These are phyloP conservation scores for Trypanosoma boissoni DNA, from an alignment of 208 protist genomes.

Conservation along the genomic window DNA sequence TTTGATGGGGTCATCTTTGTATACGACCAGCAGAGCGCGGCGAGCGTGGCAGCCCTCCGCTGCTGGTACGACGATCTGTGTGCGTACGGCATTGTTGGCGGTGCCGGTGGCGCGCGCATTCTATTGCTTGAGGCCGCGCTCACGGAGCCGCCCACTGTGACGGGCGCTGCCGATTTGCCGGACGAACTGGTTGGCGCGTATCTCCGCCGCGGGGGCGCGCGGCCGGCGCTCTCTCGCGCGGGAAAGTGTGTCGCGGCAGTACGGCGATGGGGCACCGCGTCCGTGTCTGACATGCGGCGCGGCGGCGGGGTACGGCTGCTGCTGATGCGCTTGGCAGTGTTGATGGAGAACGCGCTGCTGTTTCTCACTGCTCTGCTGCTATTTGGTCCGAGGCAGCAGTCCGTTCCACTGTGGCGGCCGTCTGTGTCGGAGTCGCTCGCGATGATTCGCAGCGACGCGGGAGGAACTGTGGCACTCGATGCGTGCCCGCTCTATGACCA, in stretches of 20 bases:
- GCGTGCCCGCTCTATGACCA: conserved; percentile 60
- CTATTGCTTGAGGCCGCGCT: conserved; percentile 22
- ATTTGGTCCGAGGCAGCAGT: conserved; percentile 60
- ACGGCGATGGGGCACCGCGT: conserved; percentile 21
- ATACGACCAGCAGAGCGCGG: conserved; percentile 56
- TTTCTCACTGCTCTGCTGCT: conserved; percentile 68
- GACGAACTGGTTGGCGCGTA: conserved; percentile 27
- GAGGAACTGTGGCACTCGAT: conserved; percentile 48
- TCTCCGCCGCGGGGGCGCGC: conserved; percentile 4
- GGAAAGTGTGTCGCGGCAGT: no score
- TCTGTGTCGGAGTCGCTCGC: conserved; percentile 32
- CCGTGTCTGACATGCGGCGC: background rate
- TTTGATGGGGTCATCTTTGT: conserved; percentile 81
- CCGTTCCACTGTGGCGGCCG: conserved; percentile 36
- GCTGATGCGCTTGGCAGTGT: conserved; percentile 8
- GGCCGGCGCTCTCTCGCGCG: background rate
- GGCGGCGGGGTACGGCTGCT: conserved; percentile 12
- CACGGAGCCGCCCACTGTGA: conserved; percentile 9
- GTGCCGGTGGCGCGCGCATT: conserved; percentile 10
- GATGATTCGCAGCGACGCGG: conserved; percentile 39
- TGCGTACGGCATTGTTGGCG: conserved; percentile 24
- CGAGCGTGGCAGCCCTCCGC: conserved; percentile 48
- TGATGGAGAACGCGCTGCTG: conserved; percentile 38
- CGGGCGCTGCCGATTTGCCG: conserved; percentile 19
- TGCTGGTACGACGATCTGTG: conserved; percentile 50